Percentiles rank a stretch among this genome's conserved stretches.
Evolutionary conservation across 1,139 yeast genomes (phyloP).

Genomic region (Yamadazyma epiphylla): DNA sequence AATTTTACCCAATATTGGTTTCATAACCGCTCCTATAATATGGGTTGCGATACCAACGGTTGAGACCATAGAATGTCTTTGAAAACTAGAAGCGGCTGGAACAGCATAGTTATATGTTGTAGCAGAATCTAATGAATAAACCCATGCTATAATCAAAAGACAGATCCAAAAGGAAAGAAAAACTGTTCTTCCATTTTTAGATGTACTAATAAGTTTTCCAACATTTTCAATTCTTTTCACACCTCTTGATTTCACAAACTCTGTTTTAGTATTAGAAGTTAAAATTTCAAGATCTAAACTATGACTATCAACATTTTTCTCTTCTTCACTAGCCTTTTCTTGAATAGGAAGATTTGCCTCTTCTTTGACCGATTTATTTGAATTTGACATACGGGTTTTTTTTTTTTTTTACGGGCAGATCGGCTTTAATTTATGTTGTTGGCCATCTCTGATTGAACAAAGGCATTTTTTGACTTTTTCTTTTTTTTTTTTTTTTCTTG

Average conservation of each 20-base stretch:
- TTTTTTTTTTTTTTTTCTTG: background rate
- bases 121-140: slow-evolving; percentile 29
- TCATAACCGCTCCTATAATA: slow-evolving; percentile 23
- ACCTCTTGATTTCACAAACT: slow-evolving; percentile 8
- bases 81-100: slow-evolving; percentile 20
- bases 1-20: slow-evolving; percentile 26
- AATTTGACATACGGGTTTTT: background rate
- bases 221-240: slow-evolving; percentile 10
- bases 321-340: background rate
- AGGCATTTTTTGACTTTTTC: background rate
- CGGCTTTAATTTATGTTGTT: background rate
- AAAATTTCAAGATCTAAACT: background rate
- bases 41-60: slow-evolving; percentile 26
- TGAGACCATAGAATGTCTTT: slow-evolving; percentile 28
- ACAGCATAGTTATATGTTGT: slow-evolving; percentile 29
- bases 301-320: background rate
- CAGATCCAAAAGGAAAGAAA: slow-evolving; percentile 7
- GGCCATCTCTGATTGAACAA: too few relatives aligned
- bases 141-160: slow-evolving; percentile 32
- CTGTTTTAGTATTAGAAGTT: background rate
- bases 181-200: slow-evolving; percentile 6
- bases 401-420: too few relatives aligned
- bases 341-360: background rate
- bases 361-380: background rate
- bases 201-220: slow-evolving; percentile 4